These are phyloP conservation scores for Blastobotrys apis DNA, from an alignment of 1,139 yeast species.

Conservation along the genomic window DNA sequence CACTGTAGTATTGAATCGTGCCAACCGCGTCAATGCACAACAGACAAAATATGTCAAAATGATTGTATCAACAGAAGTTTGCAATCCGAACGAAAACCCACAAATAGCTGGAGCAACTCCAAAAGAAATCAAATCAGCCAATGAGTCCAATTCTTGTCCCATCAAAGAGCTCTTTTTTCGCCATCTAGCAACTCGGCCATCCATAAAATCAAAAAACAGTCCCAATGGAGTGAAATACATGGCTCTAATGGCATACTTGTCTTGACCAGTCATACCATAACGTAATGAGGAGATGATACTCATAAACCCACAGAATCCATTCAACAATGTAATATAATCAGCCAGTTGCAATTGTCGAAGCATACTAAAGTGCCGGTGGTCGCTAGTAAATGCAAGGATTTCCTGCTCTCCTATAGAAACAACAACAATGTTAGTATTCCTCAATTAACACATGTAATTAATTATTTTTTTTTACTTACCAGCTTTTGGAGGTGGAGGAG, in stretches of 20 bases:
- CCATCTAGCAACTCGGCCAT: conserved; percentile 94
- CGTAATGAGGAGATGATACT: conserved; percentile 82
- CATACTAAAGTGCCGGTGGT: conserved; percentile 54
- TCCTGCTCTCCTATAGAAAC: conserved; percentile 49
- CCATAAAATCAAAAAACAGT: conserved; percentile 89
- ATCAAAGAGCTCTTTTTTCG: conserved; percentile 86
- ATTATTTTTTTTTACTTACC: conserved; percentile 19
- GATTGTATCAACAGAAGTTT: conserved; percentile 74
- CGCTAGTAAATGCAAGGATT: conserved; percentile 54
- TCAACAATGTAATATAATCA: conserved; percentile 87
- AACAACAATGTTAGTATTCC: background rate
- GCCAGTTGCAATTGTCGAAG: conserved; percentile 72
- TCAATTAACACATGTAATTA: no score
- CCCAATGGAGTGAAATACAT: conserved; percentile 86
- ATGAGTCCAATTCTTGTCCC: conserved; percentile 96
- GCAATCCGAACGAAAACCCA: conserved; percentile 88
- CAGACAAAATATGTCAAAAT: conserved; percentile 79
- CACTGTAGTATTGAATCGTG: conserved; percentile 91
- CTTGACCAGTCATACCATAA: conserved; percentile 40
- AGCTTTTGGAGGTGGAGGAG: conserved; percentile 36
- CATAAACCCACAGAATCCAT: conserved; percentile 76
- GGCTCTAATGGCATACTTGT: conserved; percentile 74
- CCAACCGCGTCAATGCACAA: conserved; percentile 90
- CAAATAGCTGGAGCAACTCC: conserved; percentile 92
- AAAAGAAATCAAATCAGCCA: conserved; percentile 89